phyloP scores from a whole-genome alignment of 108 stramenopile species.

The Skeletonema menzelii region DNA sequence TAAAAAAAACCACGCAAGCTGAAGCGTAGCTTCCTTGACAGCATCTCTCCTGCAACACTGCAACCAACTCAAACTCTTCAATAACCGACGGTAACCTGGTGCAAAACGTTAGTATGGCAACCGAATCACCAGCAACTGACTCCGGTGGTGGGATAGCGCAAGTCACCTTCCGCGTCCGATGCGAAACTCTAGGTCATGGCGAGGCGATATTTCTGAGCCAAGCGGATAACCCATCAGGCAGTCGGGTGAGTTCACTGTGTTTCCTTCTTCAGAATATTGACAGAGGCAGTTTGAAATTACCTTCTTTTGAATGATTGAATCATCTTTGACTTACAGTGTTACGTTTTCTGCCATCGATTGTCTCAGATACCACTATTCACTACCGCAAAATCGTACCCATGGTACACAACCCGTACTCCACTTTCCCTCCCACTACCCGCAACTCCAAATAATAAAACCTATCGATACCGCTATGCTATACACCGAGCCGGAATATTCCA shows the following conservation, averaged over 20 bases:
- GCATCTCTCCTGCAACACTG: neutral
- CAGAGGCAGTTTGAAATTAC: neutral
- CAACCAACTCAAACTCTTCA: neutral
- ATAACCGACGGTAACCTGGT: neutral
- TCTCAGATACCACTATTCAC: constrained; percentile 63
- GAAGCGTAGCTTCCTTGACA: neutral
- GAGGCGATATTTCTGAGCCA: constrained; percentile 69
- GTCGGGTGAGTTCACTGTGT: constrained; percentile 48
- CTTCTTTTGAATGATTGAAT: neutral
- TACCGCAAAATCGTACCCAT: constrained; percentile 71
- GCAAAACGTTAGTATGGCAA: constrained; percentile 1
- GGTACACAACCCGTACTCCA: constrained; percentile 68
- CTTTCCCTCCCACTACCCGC: constrained; percentile 45
- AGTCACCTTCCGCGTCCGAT: constrained; percentile 82
- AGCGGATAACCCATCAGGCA: constrained; percentile 41
- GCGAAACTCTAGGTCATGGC: constrained; percentile 78
- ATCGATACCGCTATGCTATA: constrained; percentile 80
- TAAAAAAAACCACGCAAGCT: neutral
- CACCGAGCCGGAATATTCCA: constrained; percentile 68
- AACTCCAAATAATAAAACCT: constrained; percentile 18
- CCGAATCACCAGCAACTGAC: neutral
- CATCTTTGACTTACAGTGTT: constrained; percentile 5
- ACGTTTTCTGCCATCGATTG: neutral
- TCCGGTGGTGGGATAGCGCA: constrained; percentile 49
- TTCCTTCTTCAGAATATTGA: neutral